Conservation (phyloP, 2,329 filamentous ascomycete genomes). For the Macroventuria anomochaeta region DNA sequence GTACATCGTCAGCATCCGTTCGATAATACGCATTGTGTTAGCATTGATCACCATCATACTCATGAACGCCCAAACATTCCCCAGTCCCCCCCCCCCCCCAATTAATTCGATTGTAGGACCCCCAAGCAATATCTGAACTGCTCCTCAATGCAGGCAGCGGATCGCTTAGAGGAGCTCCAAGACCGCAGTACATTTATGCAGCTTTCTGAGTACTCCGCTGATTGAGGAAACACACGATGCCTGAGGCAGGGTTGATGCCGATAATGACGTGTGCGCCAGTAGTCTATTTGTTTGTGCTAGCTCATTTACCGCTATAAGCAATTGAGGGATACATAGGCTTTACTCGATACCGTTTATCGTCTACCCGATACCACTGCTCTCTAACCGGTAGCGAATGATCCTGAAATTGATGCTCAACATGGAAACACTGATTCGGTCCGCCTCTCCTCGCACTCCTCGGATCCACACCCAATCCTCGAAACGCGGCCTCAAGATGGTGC, state of each 20-base stretch:
- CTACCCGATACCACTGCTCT: slow-evolving; percentile 22
- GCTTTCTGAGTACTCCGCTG: not conserved
- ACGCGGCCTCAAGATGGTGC: not conserved
- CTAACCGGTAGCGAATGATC: not conserved
- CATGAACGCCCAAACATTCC: slow-evolving; percentile 20
- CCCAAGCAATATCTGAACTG: slow-evolving; percentile 29
- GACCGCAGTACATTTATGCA: slow-evolving; percentile 8
- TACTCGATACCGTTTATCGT: slow-evolving; percentile 18
- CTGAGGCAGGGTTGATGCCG: slow-evolving; percentile 13
- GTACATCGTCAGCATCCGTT: slow-evolving; percentile 7
- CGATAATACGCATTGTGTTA: slow-evolving; percentile 15
- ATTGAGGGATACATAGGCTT: too few relatives aligned
- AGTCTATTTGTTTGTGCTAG: not conserved
- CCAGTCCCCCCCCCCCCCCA: not conserved
- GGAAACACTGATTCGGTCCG: slow-evolving; percentile 20
- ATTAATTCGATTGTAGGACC: slow-evolving; percentile 16
- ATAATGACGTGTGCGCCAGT: slow-evolving; percentile 20
- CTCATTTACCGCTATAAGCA: not conserved
- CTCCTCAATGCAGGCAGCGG: slow-evolving; percentile 21
- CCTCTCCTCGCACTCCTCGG: slow-evolving; percentile 3
- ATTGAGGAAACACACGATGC: slow-evolving; percentile 13
- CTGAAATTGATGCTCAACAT: slow-evolving; percentile 11
- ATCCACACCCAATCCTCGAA: slow-evolving; percentile 16
- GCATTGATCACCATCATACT: slow-evolving; percentile 12
- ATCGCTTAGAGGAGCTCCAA: not conserved